Conservation (phyloP, 2,329 filamentous ascomycete genomes). For the Acarospora socialis region DNA sequence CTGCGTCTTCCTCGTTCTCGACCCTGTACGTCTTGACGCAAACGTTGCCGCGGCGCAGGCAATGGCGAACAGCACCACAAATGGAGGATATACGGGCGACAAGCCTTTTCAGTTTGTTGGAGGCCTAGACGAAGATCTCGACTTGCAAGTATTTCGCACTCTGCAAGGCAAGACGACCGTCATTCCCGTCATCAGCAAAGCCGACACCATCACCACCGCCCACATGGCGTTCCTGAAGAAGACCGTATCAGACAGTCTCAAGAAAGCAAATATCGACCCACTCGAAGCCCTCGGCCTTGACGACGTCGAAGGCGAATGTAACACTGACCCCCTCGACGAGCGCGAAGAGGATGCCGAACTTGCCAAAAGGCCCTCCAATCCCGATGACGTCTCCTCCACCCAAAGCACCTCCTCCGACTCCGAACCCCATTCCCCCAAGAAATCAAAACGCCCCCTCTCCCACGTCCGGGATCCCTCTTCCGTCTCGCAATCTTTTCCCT, state of each 20-base stretch:
- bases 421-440: conserved; percentile 14
- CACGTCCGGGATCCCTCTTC: no score
- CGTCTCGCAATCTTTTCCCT: no score
- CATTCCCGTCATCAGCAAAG: conserved; percentile 89
- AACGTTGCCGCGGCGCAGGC: conserved; percentile 56
- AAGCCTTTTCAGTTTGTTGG: conserved; percentile 34
- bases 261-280: conserved; percentile 73
- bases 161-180: conserved; percentile 90
- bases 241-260: conserved; percentile 76
- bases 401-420: conserved; percentile 19
- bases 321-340: conserved; percentile 30
- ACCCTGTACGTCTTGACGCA: conserved; percentile 70
- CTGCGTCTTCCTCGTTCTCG: conserved; percentile 81
- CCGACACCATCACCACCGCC: conserved; percentile 86
- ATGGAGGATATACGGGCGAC: no score
- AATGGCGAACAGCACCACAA: conserved; percentile 35
- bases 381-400: conserved; percentile 22
- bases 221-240: conserved; percentile 91
- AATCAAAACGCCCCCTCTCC: conserved; percentile 1
- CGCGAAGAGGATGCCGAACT: conserved; percentile 30
- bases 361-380: conserved; percentile 15
- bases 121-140: conserved; percentile 72
- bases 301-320: conserved; percentile 52
- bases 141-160: conserved; percentile 76
- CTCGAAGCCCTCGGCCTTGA: conserved; percentile 75